Percentiles rank a stretch among this genome's conserved stretches.
These are phyloP conservation scores for Crassisporium funariophilum DNA, from an alignment of 768 basidiomycete genomes.

Conservation along the genomic window DNA sequence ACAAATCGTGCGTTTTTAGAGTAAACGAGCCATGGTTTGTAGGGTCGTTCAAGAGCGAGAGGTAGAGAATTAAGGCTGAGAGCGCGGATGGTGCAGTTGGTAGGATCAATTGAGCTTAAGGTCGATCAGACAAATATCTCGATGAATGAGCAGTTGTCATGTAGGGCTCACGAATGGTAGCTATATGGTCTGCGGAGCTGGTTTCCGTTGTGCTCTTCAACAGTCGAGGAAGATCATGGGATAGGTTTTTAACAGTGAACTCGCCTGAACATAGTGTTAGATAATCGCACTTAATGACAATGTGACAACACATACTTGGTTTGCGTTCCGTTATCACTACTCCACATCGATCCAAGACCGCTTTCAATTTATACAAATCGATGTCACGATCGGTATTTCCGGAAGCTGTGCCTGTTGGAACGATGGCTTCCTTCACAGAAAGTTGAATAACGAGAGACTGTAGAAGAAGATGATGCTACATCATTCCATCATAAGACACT, in stretches of 20 bases:
- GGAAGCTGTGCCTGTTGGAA: constrained; percentile 71
- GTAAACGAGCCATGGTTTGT: constrained; percentile 80
- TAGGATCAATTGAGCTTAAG: constrained; percentile 72
- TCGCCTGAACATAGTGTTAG: constrained; percentile 56
- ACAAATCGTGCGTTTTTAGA: constrained; percentile 85
- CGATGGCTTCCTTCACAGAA: constrained; percentile 93
- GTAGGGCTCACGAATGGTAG: constrained; percentile 52
- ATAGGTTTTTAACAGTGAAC: constrained; percentile 77
- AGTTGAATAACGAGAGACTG: constrained; percentile 95
- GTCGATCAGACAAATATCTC: constrained; percentile 1
- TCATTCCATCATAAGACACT: background rate
- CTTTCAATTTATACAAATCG: constrained; percentile 84
- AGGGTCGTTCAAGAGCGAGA: constrained; percentile 75
- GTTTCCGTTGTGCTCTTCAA: constrained; percentile 48
- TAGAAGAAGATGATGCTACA: background rate
- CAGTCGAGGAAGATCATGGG: constrained; percentile 77
- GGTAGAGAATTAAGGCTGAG: constrained; percentile 80
- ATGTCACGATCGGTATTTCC: constrained; percentile 81
- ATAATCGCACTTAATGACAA: background rate
- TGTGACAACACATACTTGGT: constrained; percentile 57
- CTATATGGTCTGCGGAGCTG: constrained; percentile 50
- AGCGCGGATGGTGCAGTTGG: constrained; percentile 80
- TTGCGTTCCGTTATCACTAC: constrained; percentile 91
- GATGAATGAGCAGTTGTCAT: background rate
- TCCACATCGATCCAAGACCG: constrained; percentile 86